Conservation (phyloP, 768 basidiomycete species). For the Suillus luteus region DNA sequence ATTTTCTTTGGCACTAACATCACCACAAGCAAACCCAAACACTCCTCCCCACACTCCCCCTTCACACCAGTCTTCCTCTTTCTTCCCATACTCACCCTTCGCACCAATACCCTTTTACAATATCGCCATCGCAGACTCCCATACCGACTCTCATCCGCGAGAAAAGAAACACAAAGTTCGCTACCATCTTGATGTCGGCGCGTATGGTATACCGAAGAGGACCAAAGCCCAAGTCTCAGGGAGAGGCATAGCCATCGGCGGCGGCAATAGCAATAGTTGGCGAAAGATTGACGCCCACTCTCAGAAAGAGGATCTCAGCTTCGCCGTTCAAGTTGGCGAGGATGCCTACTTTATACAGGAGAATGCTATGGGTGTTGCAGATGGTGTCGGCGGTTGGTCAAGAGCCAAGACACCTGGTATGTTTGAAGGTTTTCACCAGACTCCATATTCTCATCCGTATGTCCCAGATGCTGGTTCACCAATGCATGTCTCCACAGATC, state of each 20-base stretch:
- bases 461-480: conserved; percentile 23
- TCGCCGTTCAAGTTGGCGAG: conserved; percentile 85
- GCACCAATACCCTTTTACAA: conserved; percentile 32
- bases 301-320: conserved; percentile 38
- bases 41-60: conserved; percentile 31
- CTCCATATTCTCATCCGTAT: not conserved
- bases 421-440: conserved; percentile 14
- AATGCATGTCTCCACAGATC: conserved; percentile 38
- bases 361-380: conserved; percentile 91
- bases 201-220: conserved; percentile 82
- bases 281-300: conserved; percentile 29
- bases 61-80: conserved; percentile 33
- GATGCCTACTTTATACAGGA: conserved; percentile 85
- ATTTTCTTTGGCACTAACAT: conserved; percentile 47
- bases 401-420: conserved; percentile 39
- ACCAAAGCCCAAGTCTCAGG: conserved; percentile 30
- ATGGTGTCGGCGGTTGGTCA: conserved; percentile 94
- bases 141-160: conserved; percentile 30
- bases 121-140: conserved; percentile 25
- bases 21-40: conserved; percentile 39
- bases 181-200: conserved; percentile 71
- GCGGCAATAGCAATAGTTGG: conserved; percentile 24
- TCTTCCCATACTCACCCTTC: conserved; percentile 40
- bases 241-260: conserved; percentile 16
- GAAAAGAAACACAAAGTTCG: conserved; percentile 36